Evolutionary conservation across 2,329 filamentous ascomycete species (phyloP), one percentile per base, ranked within the genome.

Genomic region (Monilinia vaccinii-corymbosi): DNA sequence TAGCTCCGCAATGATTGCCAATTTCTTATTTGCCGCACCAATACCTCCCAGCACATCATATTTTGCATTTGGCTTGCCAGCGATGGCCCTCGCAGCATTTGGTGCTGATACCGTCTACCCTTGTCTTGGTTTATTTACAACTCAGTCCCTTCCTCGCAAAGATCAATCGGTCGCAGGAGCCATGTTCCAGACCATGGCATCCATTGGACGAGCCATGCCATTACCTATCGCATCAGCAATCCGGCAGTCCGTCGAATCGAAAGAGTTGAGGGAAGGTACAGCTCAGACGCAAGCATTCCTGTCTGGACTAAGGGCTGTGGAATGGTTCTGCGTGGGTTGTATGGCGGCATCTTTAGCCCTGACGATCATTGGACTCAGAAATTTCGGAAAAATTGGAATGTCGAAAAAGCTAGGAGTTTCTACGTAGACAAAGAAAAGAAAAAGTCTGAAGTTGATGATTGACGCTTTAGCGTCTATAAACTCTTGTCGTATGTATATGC

Each of bases 91-190:
- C 4, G 78, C 79, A 8, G 84, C 87, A 10, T 75, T 86, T 40
- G 86, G 86, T 36, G 83, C 84, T 3, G 86, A 89, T 68, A 86
- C 83, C 0, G 77, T 85, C 0, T 88, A 83, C 76, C 85, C 86
- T 0, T 81, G 81, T 5, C 73, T 89, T 21, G 84, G 83, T 0
- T 76, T 89, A 0, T 88, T 87, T 68, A 85, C 82, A 0, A 85
- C 85, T 0, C 81, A 82, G 62, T 76, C 80, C 0, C 75, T 89
- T 0, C 81, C 85, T 0, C 74, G 76, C 0, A 80, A 83, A 53
- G 85, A 89, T 63, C 86, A 89, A 67, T 83, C 84, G 1, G 71
- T 89, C 0, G 86, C 85, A 0, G 86, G 85, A 0, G 86, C 84
- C 0, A 77, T 88, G 10, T 82, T 89, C 68, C 88, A 88, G 61